Evolutionary conservation across 2,329 filamentous ascomycete genomes (phyloP).

Genomic region (Aaosphaeria pasadenensis): DNA sequence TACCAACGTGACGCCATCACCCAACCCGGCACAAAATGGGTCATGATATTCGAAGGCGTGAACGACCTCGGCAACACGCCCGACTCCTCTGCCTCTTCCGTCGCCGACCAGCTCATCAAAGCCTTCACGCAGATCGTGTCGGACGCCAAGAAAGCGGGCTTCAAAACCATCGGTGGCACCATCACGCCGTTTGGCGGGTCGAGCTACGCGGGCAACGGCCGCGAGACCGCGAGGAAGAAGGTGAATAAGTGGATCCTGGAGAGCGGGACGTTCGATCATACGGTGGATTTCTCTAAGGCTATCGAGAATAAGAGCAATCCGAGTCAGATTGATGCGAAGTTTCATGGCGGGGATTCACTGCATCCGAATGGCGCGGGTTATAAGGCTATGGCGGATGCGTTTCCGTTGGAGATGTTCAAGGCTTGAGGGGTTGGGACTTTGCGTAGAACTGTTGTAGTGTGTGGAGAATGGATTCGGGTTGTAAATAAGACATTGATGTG

Average conservation of each 20-base stretch:
- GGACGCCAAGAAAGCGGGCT: slow-evolving; percentile 50
- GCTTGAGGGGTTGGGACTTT: background rate
- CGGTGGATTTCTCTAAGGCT: slow-evolving; percentile 59
- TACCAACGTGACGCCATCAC: slow-evolving; percentile 60
- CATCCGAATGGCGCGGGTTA: slow-evolving; percentile 61
- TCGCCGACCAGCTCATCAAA: slow-evolving; percentile 51
- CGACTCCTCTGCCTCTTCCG: slow-evolving; percentile 37
- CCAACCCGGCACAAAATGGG: slow-evolving; percentile 55
- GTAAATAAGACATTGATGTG: too few species aligned
- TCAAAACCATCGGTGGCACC: slow-evolving; percentile 59
- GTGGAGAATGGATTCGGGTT: too few species aligned
- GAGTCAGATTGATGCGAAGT: slow-evolving; percentile 48
- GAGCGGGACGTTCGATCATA: slow-evolving; percentile 53
- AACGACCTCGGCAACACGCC: slow-evolving; percentile 61
- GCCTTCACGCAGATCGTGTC: slow-evolving; percentile 56
- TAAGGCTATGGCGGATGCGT: slow-evolving; percentile 55
- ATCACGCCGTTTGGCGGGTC: slow-evolving; percentile 58
- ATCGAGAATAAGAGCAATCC: slow-evolving; percentile 49
- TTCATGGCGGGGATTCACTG: slow-evolving; percentile 60
- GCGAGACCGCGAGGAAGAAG: slow-evolving; percentile 54
- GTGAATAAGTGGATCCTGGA: slow-evolving; percentile 59
- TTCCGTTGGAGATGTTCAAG: slow-evolving; percentile 55
- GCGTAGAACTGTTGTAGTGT: too few species aligned
- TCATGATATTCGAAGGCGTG: slow-evolving; percentile 64
- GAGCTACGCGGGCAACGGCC: slow-evolving; percentile 50